phyloP scores from a whole-genome alignment of 1,284 basidiomycete species.

The Leccinum griseonigrum region DNA sequence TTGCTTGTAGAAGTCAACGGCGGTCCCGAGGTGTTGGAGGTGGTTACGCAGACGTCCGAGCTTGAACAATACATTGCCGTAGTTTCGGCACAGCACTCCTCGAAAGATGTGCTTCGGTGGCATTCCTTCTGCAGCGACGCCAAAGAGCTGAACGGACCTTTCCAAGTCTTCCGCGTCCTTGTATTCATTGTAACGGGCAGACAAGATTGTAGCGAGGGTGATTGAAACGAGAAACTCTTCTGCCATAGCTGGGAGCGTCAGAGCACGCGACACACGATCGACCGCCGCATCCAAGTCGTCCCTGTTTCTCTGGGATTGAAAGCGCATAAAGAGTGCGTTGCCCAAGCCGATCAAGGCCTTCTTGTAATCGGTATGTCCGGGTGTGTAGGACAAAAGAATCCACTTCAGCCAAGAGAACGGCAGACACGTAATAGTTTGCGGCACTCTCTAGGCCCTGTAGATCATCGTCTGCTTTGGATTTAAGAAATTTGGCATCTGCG shows the following conservation, averaged over 20 bases:
- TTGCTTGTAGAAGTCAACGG: constrained; percentile 14
- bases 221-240: constrained; percentile 4
- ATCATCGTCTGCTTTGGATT: constrained; percentile 18
- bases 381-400: constrained; percentile 11
- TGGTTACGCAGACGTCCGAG: constrained; percentile 4
- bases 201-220: constrained; percentile 14
- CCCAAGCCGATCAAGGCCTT: constrained; percentile 14
- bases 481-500: constrained; percentile 12
- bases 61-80: constrained; percentile 12
- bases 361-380: constrained; percentile 12
- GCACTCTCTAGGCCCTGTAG: constrained; percentile 23
- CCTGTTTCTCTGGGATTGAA: constrained; percentile 5
- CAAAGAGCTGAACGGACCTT: constrained; percentile 13
- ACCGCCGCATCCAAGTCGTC: constrained; percentile 21
- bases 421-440: constrained; percentile 7
- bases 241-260: constrained; percentile 7
- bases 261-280: constrained; percentile 7
- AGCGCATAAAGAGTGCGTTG: constrained; percentile 17
- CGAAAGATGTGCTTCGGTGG: constrained; percentile 14
- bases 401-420: constrained; percentile 21
- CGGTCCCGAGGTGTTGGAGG: constrained; percentile 8
- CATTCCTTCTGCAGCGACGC: constrained; percentile 9
- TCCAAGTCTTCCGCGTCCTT: constrained; percentile 13
- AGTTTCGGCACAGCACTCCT: constrained; percentile 8
- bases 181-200: constrained; percentile 2